Evolutionary conservation across 2,329 filamentous ascomycete genomes (phyloP), one percentile per base, ranked within the genome.

Genomic region (Apiospora malaysiana): DNA sequence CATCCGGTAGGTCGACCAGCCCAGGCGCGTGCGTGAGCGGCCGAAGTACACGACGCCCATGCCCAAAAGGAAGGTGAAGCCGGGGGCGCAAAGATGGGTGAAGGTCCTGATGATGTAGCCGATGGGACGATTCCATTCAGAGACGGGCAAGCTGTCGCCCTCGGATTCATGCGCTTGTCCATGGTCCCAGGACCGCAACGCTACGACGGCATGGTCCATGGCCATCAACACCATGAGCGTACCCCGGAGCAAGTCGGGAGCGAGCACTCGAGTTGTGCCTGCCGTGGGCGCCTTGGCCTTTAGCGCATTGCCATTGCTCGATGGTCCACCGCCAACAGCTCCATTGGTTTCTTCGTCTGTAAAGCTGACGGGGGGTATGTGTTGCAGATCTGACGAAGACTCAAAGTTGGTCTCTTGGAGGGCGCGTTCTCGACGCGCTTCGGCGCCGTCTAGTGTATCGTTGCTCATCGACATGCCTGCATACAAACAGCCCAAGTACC

Each of bases 11-110:
- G 77, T 65, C 6, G 79, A 76, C 84, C 84, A 86, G 0, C 82
- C 83, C 1, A 84, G 76, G 18, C 74, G 77, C 18, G 77, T 75
- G 5, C 84, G 80, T 37, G 84, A 84, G n/a, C 79, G 77, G 4
- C 83, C 80, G 16, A 86, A 82, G 72, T 84, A 85, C 0, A 82
- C 84, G 12, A 85, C 77, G 9, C 84, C 84, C 74, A 85, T 80
- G 32, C 84, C 84, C 4, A 86, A 77, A n/a, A 86, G 76, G 47
- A 86, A 82, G 0, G 81, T 82, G 72, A 86, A 85, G 9, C 84
- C 84, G 0, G 84, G 78, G 1, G 81, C 84, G 76, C 84, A 86
- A 8, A 85, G 79, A 27, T 86, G 84, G 0, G 83, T 83, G 4
- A 85, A 75, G 0, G 81, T 81, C 9, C 84, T 82, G 32, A 83